Evolutionary conservation across 495 filamentous ascomycete species (phyloP).

Genomic region (Aspergillus cristatus): DNA sequence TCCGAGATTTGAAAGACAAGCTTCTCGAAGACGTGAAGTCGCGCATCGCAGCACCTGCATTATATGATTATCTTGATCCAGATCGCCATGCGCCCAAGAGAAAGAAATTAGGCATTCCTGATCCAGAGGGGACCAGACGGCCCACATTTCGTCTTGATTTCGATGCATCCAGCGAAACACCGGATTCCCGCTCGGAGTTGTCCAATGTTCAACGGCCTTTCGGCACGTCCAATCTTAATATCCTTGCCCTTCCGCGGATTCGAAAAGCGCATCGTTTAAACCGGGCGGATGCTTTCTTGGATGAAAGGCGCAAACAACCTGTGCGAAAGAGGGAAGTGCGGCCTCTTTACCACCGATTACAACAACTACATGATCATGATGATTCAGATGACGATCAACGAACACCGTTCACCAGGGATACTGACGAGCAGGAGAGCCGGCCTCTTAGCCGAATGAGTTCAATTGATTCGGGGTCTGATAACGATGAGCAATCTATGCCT

Average conservation of each 20-base stretch:
- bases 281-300: conserved; percentile 59
- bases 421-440: conserved; percentile 74
- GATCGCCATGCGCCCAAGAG: conserved; percentile 65
- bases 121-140: conserved; percentile 49
- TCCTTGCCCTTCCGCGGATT: conserved; percentile 61
- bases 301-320: conserved; percentile 60
- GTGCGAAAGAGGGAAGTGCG: conserved; percentile 43
- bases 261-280: conserved; percentile 54
- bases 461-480: conserved; percentile 54
- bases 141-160: conserved; percentile 37
- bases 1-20: conserved; percentile 73
- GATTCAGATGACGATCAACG: conserved; percentile 53
- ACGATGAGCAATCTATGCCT: conserved; percentile 45
- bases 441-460: conserved; percentile 70
- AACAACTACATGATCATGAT: conserved; percentile 46
- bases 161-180: conserved; percentile 52
- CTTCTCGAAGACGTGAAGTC: conserved; percentile 78
- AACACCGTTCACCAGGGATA: conserved; percentile 57
- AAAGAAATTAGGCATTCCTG: conserved; percentile 64
- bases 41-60: conserved; percentile 68
- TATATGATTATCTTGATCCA: conserved; percentile 81
- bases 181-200: conserved; percentile 49
- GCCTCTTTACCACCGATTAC: conserved; percentile 48
- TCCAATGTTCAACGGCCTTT: conserved; percentile 23
- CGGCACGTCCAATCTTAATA: conserved; percentile 39